These are phyloP conservation scores for Neospermospora avenae DNA, from an alignment of 2,329 filamentous ascomycete genomes.

Conservation along the genomic window DNA sequence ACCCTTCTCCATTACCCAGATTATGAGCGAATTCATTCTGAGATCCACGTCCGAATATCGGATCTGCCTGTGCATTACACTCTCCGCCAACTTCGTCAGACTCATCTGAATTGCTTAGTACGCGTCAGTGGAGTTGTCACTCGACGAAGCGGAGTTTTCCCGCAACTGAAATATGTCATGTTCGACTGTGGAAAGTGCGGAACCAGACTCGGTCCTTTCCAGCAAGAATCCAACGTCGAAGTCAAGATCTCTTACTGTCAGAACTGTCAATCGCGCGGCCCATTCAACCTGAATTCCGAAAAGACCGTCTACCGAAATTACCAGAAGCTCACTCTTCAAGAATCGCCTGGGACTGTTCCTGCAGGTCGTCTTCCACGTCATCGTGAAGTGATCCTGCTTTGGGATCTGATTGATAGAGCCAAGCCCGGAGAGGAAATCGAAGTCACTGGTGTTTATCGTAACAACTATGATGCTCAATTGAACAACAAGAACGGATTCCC, in stretches of 20 bases:
- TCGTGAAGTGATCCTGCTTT: conserved; percentile 90
- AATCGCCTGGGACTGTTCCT: conserved; percentile 94
- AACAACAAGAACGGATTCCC: conserved; percentile 99
- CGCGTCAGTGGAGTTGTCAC: conserved; percentile 95
- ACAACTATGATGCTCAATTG: conserved; percentile 95
- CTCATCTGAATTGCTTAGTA: conserved; percentile 92
- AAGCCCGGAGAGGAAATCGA: conserved; percentile 98
- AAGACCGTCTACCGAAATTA: conserved; percentile 99
- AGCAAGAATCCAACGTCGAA: conserved; percentile 94
- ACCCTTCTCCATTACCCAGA: conserved; percentile 95
- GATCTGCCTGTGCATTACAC: conserved; percentile 95
- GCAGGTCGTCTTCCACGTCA: conserved; percentile 91
- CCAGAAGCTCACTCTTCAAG: conserved; percentile 94
- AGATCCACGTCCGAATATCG: conserved; percentile 96
- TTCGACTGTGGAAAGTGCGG: conserved; percentile 96
- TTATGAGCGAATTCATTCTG: conserved; percentile 94
- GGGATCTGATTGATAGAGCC: conserved; percentile 93
- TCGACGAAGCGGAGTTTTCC: conserved; percentile 89
- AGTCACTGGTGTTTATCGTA: conserved; percentile 93
- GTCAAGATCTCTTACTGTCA: conserved; percentile 97
- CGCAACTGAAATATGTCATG: conserved; percentile 97
- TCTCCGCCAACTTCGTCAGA: conserved; percentile 88
- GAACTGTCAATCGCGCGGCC: conserved; percentile 90
- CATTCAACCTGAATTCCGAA: conserved; percentile 93
- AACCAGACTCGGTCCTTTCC: conserved; percentile 88